Conservation (phyloP, 768 basidiomycete genomes). For the Ramaria rubella region DNA sequence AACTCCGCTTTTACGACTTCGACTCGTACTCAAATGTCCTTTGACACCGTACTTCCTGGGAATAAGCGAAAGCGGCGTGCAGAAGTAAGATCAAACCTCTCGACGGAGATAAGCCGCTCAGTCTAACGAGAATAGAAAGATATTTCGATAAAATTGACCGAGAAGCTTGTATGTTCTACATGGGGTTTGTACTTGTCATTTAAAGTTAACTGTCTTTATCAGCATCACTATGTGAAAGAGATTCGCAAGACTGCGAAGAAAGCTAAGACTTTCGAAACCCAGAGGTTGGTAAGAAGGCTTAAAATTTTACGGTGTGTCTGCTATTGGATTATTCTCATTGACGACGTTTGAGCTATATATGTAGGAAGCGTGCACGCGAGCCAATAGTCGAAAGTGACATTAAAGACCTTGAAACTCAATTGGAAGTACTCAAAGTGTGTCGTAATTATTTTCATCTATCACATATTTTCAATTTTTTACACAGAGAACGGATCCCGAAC, state of each 20-base stretch:
- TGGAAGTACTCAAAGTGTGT: constrained; percentile 60
- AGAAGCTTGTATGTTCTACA: constrained; percentile 49
- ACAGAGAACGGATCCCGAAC: constrained; percentile 54
- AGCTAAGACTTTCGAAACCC: constrained; percentile 72
- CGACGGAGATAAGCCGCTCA: not conserved
- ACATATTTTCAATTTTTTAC: not conserved
- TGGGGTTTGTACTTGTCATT: not conserved
- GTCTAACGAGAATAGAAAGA: constrained; percentile 29
- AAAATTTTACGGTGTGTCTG: constrained; percentile 54
- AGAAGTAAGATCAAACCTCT: not conserved
- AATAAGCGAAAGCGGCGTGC: not conserved
- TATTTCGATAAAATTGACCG: constrained; percentile 36
- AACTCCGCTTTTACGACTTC: not conserved
- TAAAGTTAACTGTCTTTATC: constrained; percentile 1
- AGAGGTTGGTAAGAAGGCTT: constrained; percentile 76
- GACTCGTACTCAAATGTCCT: not conserved
- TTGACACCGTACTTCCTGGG: not conserved
- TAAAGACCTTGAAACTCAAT: constrained; percentile 49
- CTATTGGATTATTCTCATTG: not conserved
- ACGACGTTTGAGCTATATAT: not conserved
- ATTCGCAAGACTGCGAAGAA: constrained; percentile 74
- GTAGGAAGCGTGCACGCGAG: constrained; percentile 27
- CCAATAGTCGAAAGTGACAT: constrained; percentile 30
- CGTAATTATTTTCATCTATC: not conserved
- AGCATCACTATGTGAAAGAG: constrained; percentile 75